phyloP scores from a whole-genome alignment of 495 filamentous ascomycete genomes.

The Hypoxylon subgilvum region DNA sequence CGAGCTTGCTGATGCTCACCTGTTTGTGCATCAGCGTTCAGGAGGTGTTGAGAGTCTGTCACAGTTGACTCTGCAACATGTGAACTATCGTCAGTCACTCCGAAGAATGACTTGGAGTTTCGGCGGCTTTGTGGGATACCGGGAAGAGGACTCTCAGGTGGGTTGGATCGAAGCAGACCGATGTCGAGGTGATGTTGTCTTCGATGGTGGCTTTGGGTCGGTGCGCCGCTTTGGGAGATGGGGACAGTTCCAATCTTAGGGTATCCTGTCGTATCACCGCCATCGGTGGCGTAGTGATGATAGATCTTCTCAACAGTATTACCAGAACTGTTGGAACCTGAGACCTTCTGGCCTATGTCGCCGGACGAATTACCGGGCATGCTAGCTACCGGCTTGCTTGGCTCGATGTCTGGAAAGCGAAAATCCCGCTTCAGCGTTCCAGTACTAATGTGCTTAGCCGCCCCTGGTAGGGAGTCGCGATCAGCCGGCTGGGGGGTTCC shows the following conservation, averaged over 20 bases:
- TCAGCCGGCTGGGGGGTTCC: no score
- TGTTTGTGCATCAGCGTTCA: constrained; percentile 32
- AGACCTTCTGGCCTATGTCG: not conserved
- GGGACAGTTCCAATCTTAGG: not conserved
- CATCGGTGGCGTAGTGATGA: constrained; percentile 32
- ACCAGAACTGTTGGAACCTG: constrained; percentile 22
- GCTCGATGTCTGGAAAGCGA: no score
- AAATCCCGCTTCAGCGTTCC: no score
- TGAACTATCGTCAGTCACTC: not conserved
- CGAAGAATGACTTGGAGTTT: constrained; percentile 2
- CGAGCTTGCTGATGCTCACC: constrained; percentile 10
- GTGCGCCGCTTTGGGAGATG: not conserved
- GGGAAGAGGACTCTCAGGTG: not conserved
- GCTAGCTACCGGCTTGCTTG: no score
- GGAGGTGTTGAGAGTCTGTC: constrained; percentile 34
- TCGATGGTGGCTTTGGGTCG: constrained; percentile 20
- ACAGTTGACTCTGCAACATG: constrained; percentile 11
- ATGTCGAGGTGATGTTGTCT: not conserved
- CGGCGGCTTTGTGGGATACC: not conserved
- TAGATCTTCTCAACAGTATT: constrained; percentile 44
- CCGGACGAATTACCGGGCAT: not conserved
- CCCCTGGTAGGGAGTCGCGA: no score
- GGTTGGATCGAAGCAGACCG: not conserved
- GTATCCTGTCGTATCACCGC: not conserved
- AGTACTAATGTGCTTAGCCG: no score